Base-by-base conservation (phyloP, 495 filamentous ascomycete species). In the Aspergillus biplanus region DNA sequence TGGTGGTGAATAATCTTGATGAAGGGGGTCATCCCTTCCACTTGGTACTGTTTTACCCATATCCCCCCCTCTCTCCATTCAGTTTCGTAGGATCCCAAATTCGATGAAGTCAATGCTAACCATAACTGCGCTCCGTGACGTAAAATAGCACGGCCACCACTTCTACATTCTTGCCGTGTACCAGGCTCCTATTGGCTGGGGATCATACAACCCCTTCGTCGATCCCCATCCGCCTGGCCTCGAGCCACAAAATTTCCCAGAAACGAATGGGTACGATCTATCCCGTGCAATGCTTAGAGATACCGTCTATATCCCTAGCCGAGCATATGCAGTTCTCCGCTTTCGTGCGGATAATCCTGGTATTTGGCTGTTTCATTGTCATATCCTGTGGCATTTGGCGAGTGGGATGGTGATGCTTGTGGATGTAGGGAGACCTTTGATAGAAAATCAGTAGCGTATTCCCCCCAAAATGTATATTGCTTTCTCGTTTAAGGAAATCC, bases 71-170 rank as follows among this genome's bases (percentile, higher is more conserved):
- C 8, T 9, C 5, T 56, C 13, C 6, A 16, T 34, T 50, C 6
- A 12, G 12, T 52, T 32, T 49, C 2, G 3, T 31, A 37, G 18
- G 27, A 42, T 31, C 7, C 47, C 27, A 2, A 27, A 2, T 1
- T 2, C 1, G 21, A 27, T 27, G 1, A 27, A 27, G 21, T 27
- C 21, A 27, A 27, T 27, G 21, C 21, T 27, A 27, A 27, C 21
- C 21, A 27, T 27, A 27, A 27, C 21, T 27, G 21, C 2, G 21
- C 21, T 27, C 21, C 2, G 2, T 27, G 21, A 27, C 21, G 2
- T 2, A 44, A 52, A 8, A 78, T 75, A 93, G 52, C 92, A 96
- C 78, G 92, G 92, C 5, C 91, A 96, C 76, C 84, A 89, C 67
- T 95, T 94, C 77, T 93, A 93, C 69, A 79, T 92, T 15, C 78